Evolutionary conservation across 208 protist genomes (phyloP).

Genomic region (Leptomonas seymouri): DNA sequence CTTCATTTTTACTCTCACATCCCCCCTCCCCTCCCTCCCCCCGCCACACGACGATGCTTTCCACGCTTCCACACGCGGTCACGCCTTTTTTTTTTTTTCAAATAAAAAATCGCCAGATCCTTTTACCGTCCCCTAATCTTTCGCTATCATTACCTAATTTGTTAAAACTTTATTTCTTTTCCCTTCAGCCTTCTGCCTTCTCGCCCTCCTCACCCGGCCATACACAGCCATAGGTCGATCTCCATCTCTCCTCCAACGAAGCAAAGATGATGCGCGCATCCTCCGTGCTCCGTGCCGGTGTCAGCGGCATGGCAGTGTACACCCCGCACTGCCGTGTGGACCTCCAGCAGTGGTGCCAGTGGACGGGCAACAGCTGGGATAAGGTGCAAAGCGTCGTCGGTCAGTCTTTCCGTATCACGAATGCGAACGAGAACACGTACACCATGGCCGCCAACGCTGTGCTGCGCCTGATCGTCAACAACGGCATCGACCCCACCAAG

Average conservation of each 20-base stretch:
- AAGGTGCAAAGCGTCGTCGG: constrained; percentile 91
- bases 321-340: constrained; percentile 83
- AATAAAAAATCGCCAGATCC: neutral
- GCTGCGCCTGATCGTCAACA: constrained; percentile 87
- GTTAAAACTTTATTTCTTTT: constrained; percentile 20
- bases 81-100: neutral
- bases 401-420: constrained; percentile 86
- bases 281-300: constrained; percentile 51
- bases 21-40: constrained; percentile 4
- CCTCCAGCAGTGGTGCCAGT: constrained; percentile 88
- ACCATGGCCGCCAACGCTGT: constrained; percentile 91
- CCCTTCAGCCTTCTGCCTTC: neutral
- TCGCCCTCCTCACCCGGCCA: constrained; percentile 2
- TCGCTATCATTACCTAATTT: constrained; percentile 12
- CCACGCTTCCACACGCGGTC: neutral
- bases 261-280: constrained; percentile 63
- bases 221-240: neutral
- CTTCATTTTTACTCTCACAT: too few relatives aligned
- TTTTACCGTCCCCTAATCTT: constrained; percentile 18
- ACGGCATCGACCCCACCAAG: constrained; percentile 82
- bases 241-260: constrained; percentile 4
- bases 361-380: constrained; percentile 91
- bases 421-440: constrained; percentile 89
- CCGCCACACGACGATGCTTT: neutral
- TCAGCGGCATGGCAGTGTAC: constrained; percentile 89